Evolutionary conservation across 2,329 filamentous ascomycete genomes (phyloP).

Genomic region (Fusarium nanum): DNA sequence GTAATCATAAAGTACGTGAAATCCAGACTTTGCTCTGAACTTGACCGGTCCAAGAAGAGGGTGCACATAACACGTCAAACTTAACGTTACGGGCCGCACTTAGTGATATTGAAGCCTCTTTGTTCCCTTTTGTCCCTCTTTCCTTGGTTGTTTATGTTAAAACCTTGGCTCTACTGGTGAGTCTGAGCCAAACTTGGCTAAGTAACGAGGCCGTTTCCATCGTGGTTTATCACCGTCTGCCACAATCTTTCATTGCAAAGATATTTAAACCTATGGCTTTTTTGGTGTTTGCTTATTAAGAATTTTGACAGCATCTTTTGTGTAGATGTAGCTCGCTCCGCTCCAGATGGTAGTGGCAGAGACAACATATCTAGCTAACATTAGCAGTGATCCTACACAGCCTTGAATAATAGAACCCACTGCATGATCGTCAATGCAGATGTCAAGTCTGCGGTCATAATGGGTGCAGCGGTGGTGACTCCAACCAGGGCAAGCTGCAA

Average conservation of each 20-base stretch:
- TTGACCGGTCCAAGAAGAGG: not conserved
- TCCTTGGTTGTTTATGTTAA: not conserved
- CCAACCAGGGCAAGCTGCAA: conserved; percentile 90
- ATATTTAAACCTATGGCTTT: conserved; percentile 23
- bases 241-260: not conserved
- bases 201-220: not conserved
- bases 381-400: not conserved
- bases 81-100: conserved; percentile 22
- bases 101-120: not conserved
- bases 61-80: conserved; percentile 26
- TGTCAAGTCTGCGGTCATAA: conserved; percentile 71
- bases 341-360: conserved; percentile 93
- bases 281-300: conserved; percentile 57
- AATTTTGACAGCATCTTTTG: conserved; percentile 92
- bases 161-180: not conserved
- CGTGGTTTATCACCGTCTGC: conserved; percentile 4
- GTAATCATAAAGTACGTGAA: not conserved
- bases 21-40: not conserved
- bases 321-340: conserved; percentile 90
- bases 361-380: conserved; percentile 76
- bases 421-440: conserved; percentile 70
- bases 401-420: conserved; percentile 58
- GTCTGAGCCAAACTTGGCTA: conserved; percentile 5
- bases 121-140: not conserved
- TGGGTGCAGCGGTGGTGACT: conserved; percentile 81